Evolutionary conservation across 345 rosid species (phyloP).

Genomic region (Arabidopsis suecica): DNA sequence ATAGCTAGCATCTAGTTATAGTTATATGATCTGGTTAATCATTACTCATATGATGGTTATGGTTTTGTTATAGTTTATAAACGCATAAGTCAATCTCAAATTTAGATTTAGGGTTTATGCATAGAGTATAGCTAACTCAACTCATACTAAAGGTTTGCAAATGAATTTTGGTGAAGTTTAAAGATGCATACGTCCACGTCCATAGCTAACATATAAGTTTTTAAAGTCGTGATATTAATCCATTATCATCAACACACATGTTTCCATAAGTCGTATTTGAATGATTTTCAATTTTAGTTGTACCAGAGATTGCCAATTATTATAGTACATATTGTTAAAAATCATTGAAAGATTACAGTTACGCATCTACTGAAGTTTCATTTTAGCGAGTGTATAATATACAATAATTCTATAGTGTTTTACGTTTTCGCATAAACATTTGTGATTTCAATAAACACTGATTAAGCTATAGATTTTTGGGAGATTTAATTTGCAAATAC

Average conservation of each 20-base stretch:
- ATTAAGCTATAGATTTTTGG: too few relatives aligned
- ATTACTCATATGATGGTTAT: background rate
- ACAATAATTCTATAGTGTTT: too few relatives aligned
- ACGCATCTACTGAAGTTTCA: background rate
- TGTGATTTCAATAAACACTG: background rate
- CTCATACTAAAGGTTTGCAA: background rate
- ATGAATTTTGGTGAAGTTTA: background rate
- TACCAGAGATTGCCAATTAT: background rate
- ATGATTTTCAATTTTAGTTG: background rate
- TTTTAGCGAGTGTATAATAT: too few relatives aligned
- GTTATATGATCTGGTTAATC: background rate
- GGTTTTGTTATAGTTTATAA: background rate
- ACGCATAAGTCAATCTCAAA: slow-evolving; percentile 1
- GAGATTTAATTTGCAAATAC: background rate
- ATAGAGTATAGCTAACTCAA: slow-evolving; percentile 5
- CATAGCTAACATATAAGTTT: background rate
- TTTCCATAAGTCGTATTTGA: background rate
- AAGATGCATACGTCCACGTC: background rate
- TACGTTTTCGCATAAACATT: background rate
- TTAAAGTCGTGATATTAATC: background rate
- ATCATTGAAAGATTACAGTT: too few relatives aligned
- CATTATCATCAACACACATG: slow-evolving; percentile 5
- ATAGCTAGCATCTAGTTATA: background rate
- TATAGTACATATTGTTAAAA: background rate
- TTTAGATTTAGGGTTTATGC: slow-evolving; percentile 7